These are phyloP conservation scores for Hymenochaete sp. DNA, from an alignment of 1,284 basidiomycete genomes.

Conservation along the genomic window DNA sequence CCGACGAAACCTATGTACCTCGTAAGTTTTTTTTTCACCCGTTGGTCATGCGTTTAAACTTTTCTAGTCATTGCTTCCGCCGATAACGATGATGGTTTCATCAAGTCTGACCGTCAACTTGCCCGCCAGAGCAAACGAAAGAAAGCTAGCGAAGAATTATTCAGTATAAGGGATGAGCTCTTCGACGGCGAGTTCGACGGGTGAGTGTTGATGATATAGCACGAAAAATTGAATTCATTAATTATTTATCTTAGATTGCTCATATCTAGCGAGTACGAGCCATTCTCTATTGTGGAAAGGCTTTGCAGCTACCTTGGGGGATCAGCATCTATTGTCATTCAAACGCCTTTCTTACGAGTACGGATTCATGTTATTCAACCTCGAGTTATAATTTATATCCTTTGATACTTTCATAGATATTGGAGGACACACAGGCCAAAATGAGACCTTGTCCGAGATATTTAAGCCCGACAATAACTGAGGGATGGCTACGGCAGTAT, in stretches of 20 bases:
- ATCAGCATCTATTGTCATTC: constrained; percentile 80
- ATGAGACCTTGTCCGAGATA: constrained; percentile 62
- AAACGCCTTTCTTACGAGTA: constrained; percentile 77
- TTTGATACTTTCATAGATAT: constrained; percentile 42
- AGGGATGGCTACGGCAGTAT: constrained; percentile 86
- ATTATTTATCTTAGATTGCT: constrained; percentile 48
- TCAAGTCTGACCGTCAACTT: constrained; percentile 61
- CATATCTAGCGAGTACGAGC: constrained; percentile 81
- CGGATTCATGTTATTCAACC: constrained; percentile 12
- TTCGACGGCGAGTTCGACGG: constrained; percentile 85
- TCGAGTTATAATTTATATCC: constrained; percentile 5
- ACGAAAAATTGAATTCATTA: background rate
- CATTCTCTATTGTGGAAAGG: constrained; percentile 71
- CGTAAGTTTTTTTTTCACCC: constrained; percentile 30
- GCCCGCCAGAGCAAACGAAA: constrained; percentile 65
- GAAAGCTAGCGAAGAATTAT: constrained; percentile 48
- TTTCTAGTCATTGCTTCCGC: constrained; percentile 45
- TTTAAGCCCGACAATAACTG: constrained; percentile 75
- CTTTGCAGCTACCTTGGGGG: constrained; percentile 75
- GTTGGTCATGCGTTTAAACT: background rate
- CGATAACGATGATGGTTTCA: constrained; percentile 44
- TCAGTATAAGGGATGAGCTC: constrained; percentile 67
- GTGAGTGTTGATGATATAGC: constrained; percentile 29
- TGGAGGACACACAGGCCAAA: constrained; percentile 71
- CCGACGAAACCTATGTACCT: constrained; percentile 68